Base-by-base conservation (phyloP, 371 early-diverging fungal genomes). In the Mortierella sp. region DNA sequence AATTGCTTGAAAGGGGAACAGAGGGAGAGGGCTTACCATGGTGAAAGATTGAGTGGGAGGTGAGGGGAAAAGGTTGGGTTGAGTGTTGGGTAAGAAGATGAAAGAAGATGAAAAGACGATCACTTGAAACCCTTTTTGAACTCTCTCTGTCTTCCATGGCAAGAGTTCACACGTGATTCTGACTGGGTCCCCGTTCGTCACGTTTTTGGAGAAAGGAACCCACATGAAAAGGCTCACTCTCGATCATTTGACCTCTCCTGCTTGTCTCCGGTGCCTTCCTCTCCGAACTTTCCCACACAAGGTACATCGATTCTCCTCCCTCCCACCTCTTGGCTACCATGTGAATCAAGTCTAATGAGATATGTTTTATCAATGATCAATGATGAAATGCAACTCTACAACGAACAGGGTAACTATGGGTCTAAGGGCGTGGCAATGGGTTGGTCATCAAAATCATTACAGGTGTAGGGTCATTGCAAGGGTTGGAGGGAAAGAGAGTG, bases 21-120 rank as follows among this genome's bases (percentile, higher is more conserved):
- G 49, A 43, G 39, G 25, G 50, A 27, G 51, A 57, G 31, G 53
- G 25, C 63, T 62, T 62, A 62, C 63, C 63, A 62, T 64, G 57
- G 43, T 64, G 50, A 31, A 37, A 39, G n/a, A n/a, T 64, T n/a
- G 41, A 43, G 47, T 46, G 50, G 49, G 39, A 25, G 25, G 50
- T 31, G 51, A 57, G 31, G 53, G 25, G 25, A 37, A 22, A 22
- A 57, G 34, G 53, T 49, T 17, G 2, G 51, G 8, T 22, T 41
- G 40, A 34, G 41, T 22, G 61, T 52, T 52, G 61, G 44, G 29
- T 43, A 45, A 53, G 46, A 45, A 61, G 43, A 46, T 24, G 21
- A 52, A 43, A 41, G 19, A 53, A 22, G 41, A 31, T 17, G 27
- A 54, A 31, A 17, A 22, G 46, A 25, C 37, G 37, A 22, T 19